Evolutionary conservation across 1,139 yeast genomes (phyloP), one percentile per base, ranked within the genome.

Genomic region (Geotrichum restrictum): DNA sequence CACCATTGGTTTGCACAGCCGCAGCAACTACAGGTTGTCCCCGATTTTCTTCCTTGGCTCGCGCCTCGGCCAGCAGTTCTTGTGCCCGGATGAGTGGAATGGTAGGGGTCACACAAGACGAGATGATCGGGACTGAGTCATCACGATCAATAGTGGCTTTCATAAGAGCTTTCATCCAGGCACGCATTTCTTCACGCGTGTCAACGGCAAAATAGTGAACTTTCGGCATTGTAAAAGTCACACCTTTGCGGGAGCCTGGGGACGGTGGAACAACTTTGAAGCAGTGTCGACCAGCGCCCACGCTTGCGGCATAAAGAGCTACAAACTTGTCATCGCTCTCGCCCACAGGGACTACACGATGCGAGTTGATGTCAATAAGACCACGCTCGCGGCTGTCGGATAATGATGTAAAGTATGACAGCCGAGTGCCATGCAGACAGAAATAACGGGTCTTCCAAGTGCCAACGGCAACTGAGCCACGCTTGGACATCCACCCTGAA

Each of bases 121-220:
- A 86, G n/a, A 91, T 85, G 2, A 88, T 94, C 0, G 98, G 98
- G 13, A 87, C 88, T 1, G 88, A 72, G 56, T 93, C 97, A 69
- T 94, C 98, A 51, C 95, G 78, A 67, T 93, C 99, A 62, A 93
- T 94, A 0, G 98, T 93, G 0, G 98, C 95, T 56, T 93, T 88
- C 82, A 91, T 88, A 57, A 93, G 74, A 0, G 97, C 96, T 54
- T 91, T 87, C 80, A 91, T 83, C 99, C 99, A 93, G 1, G 80
- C 81, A 64, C 96, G 78, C 96, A 93, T 86, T 58, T 91, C 98
- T 49, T 88, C 96, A 55, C 78, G 81, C 0, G 88, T 78, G 54
- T 93, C 98, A 36, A 91, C 97, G 0, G 98, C 97, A 76, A 93
- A 94, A 68, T 85, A 93, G 64, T 93, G 98, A 2, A 91, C 87